Percentiles rank a stretch among this genome's conserved stretches.
phyloP scores from a whole-genome alignment of 2,329 filamentous ascomycete species.

The Penicillium aurantiogriseum region DNA sequence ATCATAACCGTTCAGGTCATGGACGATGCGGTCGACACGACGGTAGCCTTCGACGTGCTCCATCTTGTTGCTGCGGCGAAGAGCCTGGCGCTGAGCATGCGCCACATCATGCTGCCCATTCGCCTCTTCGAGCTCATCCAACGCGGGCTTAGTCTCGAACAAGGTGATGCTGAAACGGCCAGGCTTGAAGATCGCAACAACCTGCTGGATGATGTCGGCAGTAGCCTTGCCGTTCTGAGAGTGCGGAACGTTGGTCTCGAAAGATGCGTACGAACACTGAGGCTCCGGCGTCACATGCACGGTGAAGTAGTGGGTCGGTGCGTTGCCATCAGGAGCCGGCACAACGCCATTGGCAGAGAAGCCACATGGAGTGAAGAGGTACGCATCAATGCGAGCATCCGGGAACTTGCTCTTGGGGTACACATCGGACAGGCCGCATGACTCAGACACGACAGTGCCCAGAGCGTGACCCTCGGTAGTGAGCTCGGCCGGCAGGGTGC shows the following conservation, averaged over 20 bases:
- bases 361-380: conserved; percentile 93
- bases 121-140: conserved; percentile 37
- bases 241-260: conserved; percentile 95
- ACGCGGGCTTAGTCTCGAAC: conserved; percentile 77
- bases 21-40: conserved; percentile 89
- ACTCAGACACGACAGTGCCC: conserved; percentile 86
- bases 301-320: conserved; percentile 85
- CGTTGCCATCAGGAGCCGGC: conserved; percentile 64
- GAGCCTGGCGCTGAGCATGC: conserved; percentile 45
- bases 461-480: conserved; percentile 92
- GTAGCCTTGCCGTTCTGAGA: conserved; percentile 85
- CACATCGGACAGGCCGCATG: conserved; percentile 82
- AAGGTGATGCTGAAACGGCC: conserved; percentile 97
- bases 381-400: conserved; percentile 90
- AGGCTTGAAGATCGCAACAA: conserved; percentile 93
- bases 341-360: conserved; percentile 97
- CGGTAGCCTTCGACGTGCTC: conserved; percentile 83
- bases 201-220: conserved; percentile 85
- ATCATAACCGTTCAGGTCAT: conserved; percentile 96
- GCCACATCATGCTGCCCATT: conserved; percentile 36
- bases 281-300: conserved; percentile 98
- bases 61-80: conserved; percentile 55
- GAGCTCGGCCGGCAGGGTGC: conserved; percentile 65
- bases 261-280: conserved; percentile 94
- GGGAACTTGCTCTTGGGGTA: conserved; percentile 86